Evolutionary conservation across 768 basidiomycete species (phyloP), one percentile per base, ranked within the genome.

Genomic region (Mrakia gelida): DNA sequence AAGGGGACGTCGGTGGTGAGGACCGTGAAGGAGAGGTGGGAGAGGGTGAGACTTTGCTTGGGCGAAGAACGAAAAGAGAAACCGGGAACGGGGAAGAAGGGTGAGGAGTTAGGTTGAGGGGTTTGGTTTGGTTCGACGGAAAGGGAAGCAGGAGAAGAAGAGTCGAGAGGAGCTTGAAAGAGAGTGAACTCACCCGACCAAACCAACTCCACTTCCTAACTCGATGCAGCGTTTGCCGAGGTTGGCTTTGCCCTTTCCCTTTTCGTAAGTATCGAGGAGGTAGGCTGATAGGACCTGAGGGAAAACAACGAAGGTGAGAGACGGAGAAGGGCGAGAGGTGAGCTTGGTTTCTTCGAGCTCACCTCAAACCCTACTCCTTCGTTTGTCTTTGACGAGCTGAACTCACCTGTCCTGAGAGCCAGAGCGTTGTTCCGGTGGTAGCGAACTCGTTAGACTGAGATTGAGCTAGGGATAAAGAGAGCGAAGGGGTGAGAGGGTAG

Each of bases 381-480:
- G 86, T 82, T 90, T 41, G 26, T 28, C n/a, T 45, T 30, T 18
- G 92, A 63, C 86, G 81, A 26, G 91, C 38, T 38, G 4, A 87
- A 56, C 94, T 87, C 82, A 91, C 88, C 84, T 95, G 93, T 0
- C 90, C 91, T 61, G 89, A 90, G 73, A 94, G 89, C 93, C 93
- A 94, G 72, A 94, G 89, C 2, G 91, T 89, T 3, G 92, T 93
- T 26, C 93, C 93, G 78, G 92, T 94, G 34, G 90, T 89, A 23
- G 84, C 81, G 61, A 91, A 90, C 81, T 91, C 87, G 83, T 89
- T 86, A 63, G 82, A 85, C 85, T 92, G 91, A 3, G 82, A 62
- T 11, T 73, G 73, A 21, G 73, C 56, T 4, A 59, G 26, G 9
- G 54, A 52, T 26, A 59, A 28, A 1, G 71, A 73, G 30, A 59